Percentiles rank a stretch among this genome's conserved stretches.
These are phyloP conservation scores for Prunus mume DNA, from an alignment of 306 rosid species.

Conservation along the genomic window DNA sequence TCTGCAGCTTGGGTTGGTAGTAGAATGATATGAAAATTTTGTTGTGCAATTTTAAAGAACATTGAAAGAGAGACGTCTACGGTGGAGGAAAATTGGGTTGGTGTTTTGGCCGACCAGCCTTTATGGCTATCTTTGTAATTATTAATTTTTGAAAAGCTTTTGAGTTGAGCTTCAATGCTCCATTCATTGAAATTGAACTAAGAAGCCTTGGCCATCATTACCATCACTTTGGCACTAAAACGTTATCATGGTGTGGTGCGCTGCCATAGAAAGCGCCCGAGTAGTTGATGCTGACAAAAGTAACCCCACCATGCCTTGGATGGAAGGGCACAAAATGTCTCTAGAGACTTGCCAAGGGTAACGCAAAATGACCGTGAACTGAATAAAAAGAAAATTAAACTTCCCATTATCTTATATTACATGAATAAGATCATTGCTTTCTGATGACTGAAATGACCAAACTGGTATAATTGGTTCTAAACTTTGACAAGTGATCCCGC, in stretches of 20 bases:
- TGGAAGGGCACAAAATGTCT: too few species aligned
- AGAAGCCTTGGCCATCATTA: too few species aligned
- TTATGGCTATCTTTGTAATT: not conserved
- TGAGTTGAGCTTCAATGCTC: not conserved
- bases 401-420: too few species aligned
- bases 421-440: not conserved
- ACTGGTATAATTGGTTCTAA: constrained; percentile 42
- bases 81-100: not conserved
- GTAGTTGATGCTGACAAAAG: too few species aligned
- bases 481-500: constrained; percentile 37
- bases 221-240: not conserved
- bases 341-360: too few species aligned
- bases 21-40: too few species aligned
- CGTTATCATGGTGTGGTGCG: not conserved
- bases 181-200: not conserved
- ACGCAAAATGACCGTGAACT: too few species aligned
- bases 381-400: not conserved
- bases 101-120: not conserved
- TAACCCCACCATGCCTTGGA: too few species aligned
- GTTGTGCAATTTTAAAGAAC: too few species aligned
- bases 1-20: too few species aligned
- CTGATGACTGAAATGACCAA: constrained; percentile 52
- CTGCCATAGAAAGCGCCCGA: not conserved
- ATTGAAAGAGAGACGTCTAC: not conserved
- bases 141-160: not conserved